These are phyloP conservation scores for Coemansia sp. DNA, from an alignment of 192 early-diverging fungal species.

Conservation along the genomic window DNA sequence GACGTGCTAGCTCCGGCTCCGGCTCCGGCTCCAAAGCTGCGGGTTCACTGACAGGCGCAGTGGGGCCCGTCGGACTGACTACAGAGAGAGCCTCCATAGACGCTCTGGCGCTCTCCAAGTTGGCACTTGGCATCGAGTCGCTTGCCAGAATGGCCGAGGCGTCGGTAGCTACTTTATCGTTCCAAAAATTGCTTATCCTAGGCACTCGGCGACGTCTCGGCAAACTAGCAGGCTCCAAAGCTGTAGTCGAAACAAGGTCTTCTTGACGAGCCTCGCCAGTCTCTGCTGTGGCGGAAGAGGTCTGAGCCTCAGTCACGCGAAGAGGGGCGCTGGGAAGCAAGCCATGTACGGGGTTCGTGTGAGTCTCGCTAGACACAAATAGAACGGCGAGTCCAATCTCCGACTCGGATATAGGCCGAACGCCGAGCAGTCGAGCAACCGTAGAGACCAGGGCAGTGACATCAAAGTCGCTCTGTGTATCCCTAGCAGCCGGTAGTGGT, in stretches of 20 bases:
- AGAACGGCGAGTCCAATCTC: conserved; percentile 43
- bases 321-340: background rate
- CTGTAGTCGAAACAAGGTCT: background rate
- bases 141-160: background rate
- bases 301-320: background rate
- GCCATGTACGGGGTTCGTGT: conserved; percentile 21
- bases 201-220: conserved; percentile 2
- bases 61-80: background rate
- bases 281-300: background rate
- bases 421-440: conserved; percentile 4
- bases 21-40: background rate
- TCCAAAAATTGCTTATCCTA: conserved; percentile 29
- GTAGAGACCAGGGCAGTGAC: background rate
- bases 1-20: too few relatives aligned
- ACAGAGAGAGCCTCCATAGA: conserved; percentile 3
- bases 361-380: conserved; percentile 23
- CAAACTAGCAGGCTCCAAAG: background rate
- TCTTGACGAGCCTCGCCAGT: background rate
- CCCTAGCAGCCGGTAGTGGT: background rate
- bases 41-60: background rate
- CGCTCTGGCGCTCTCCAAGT: background rate
- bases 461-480: background rate
- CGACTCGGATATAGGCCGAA: conserved; percentile 39
- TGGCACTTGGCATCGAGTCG: background rate
- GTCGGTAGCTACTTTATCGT: background rate